A percentile compares a stretch with the other conserved stretches of the same genome.
phyloP scores from a whole-genome alignment of 192 early-diverging fungal genomes.

The Oehlia diaphana region DNA sequence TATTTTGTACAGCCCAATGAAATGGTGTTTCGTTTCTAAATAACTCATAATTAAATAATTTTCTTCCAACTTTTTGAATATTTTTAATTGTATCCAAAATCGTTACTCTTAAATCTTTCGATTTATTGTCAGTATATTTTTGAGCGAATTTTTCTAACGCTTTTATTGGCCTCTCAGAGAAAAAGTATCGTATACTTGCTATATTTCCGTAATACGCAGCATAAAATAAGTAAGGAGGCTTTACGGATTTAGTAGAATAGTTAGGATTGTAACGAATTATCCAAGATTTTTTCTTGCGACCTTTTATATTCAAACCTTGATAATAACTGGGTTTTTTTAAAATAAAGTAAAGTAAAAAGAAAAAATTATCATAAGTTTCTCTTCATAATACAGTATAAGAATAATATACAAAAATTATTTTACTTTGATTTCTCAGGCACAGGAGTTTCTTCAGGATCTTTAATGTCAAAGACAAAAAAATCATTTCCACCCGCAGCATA shows the following conservation, averaged over 20 bases:
- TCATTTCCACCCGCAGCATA: constrained; percentile 14
- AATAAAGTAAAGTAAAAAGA: neutral
- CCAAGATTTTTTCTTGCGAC: constrained; percentile 8
- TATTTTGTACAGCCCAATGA: constrained; percentile 20
- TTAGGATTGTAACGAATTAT: neutral
- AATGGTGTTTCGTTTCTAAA: constrained; percentile 9
- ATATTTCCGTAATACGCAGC: constrained; percentile 8
- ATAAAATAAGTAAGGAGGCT: neutral
- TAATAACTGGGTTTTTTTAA: neutral
- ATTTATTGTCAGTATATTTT: neutral
- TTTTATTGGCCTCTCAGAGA: neutral
- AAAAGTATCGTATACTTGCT: constrained; percentile 3
- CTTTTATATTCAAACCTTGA: constrained; percentile 12
- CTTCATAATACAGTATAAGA: neutral
- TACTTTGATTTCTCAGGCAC: neutral
- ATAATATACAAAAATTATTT: neutral
- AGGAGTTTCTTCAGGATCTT: neutral
- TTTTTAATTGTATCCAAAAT: constrained; percentile 1
- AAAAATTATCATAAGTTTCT: neutral
- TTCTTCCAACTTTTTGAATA: neutral
- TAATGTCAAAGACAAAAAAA: constrained; percentile 15
- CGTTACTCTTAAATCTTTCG: neutral
- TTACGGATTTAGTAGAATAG: neutral
- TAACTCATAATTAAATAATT: neutral
- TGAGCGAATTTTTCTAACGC: neutral